phyloP scores from a whole-genome alignment of 768 basidiomycete genomes.

The Amanita exitialis region DNA sequence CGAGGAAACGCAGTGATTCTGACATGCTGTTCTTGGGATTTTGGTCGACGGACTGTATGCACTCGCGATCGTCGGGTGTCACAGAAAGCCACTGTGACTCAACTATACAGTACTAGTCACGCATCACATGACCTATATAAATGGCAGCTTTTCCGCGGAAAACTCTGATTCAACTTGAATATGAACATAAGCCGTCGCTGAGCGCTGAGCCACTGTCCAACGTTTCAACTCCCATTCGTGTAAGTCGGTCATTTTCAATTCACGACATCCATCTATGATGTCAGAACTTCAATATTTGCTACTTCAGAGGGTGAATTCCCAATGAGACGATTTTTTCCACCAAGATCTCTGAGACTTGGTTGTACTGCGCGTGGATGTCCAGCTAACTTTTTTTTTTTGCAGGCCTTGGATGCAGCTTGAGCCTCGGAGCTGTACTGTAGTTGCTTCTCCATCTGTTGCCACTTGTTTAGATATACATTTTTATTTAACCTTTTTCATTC shows the following conservation, averaged over 20 bases:
- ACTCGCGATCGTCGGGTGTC: conserved; percentile 19
- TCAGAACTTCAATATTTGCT: conserved; percentile 63
- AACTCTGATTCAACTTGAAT: too few relatives aligned
- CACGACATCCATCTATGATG: conserved; percentile 20
- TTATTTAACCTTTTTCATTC: background rate
- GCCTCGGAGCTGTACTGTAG: too few relatives aligned
- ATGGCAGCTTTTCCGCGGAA: too few relatives aligned
- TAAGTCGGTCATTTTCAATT: background rate
- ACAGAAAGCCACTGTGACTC: conserved; percentile 55
- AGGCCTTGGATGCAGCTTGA: background rate
- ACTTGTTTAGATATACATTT: background rate
- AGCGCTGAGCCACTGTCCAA: too few relatives aligned
- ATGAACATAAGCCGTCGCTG: too few relatives aligned
- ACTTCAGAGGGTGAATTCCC: conserved; percentile 69
- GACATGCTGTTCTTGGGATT: conserved; percentile 44
- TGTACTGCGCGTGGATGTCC: background rate
- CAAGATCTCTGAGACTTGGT: conserved; percentile 61
- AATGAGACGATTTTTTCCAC: conserved; percentile 70
- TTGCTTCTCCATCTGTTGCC: background rate
- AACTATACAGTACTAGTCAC: conserved; percentile 49
- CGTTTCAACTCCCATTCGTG: background rate
- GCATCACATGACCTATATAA: conserved; percentile 7
- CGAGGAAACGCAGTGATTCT: conserved; percentile 85
- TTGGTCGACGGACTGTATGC: conserved; percentile 5
- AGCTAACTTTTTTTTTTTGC: background rate